A percentile compares a stretch with the other conserved stretches of the same genome.
Evolutionary conservation across 208 protist genomes (phyloP).

Genomic region (Acanthamoeba sp.): DNA sequence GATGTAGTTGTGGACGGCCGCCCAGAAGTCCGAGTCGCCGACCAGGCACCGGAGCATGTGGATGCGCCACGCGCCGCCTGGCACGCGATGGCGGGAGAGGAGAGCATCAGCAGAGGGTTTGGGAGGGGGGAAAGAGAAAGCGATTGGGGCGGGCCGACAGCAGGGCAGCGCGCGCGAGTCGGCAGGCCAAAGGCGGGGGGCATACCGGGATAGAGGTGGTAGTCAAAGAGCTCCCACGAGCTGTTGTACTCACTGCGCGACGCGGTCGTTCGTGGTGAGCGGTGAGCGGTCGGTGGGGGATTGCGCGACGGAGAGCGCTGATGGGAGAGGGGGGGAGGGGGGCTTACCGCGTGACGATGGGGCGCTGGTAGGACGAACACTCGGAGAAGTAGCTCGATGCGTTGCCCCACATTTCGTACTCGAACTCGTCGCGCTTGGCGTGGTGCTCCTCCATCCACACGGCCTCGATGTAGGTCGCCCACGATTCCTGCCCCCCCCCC

Average conservation of each 20-base stretch:
- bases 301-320: not conserved
- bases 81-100: not conserved
- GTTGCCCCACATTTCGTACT: constrained; percentile 33
- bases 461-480: constrained; percentile 60
- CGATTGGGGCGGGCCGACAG: no score
- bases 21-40: constrained; percentile 42
- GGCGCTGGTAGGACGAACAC: constrained; percentile 31
- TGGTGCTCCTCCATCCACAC: constrained; percentile 52
- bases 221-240: constrained; percentile 61
- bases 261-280: not conserved
- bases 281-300: not conserved
- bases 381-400: constrained; percentile 30
- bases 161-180: no score
- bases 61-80: constrained; percentile 34
- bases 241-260: not conserved
- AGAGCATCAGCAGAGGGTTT: not conserved
- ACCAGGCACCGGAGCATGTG: constrained; percentile 45
- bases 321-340: not conserved
- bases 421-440: constrained; percentile 6
- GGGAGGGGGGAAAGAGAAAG: no score
- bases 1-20: not conserved
- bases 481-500: constrained; percentile 27
- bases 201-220: constrained; percentile 43
- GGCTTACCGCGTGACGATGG: constrained; percentile 34
- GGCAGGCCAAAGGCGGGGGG: no score